These are phyloP conservation scores for Aspergillus sergii DNA, from an alignment of 2,329 filamentous ascomycete species.

Conservation along the genomic window DNA sequence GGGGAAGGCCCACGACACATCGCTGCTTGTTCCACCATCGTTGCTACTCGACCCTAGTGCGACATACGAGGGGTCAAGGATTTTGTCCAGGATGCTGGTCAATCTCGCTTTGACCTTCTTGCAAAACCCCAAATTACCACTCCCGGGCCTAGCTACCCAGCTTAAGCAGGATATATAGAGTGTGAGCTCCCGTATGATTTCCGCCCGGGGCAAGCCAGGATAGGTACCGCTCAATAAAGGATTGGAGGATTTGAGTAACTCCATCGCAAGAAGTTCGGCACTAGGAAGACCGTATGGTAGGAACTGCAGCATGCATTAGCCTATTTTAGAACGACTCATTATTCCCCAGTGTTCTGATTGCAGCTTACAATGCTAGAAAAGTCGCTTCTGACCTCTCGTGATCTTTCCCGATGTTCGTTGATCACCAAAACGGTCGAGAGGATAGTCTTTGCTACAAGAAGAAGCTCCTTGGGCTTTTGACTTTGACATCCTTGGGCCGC, in stretches of 20 bases:
- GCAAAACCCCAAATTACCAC: constrained; percentile 3
- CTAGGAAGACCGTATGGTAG: not conserved
- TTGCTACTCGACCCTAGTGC: not conserved
- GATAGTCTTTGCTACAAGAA: not conserved
- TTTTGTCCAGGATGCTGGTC: constrained; percentile 4
- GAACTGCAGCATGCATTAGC: not conserved
- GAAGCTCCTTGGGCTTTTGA: not conserved
- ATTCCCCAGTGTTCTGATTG: not conserved
- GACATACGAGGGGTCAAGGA: constrained; percentile 2
- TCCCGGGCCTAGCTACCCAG: not conserved
- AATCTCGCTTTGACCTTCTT: constrained; percentile 6
- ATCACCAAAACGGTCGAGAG: not conserved
- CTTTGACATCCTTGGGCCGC: not conserved
- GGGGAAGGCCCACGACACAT: not conserved
- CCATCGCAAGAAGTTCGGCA: not conserved
- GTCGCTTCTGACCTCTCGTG: not conserved
- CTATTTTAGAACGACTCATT: not conserved
- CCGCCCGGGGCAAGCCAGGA: not conserved
- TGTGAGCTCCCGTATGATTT: not conserved
- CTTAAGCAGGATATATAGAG: not conserved
- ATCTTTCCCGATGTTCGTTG: not conserved
- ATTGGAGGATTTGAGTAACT: not conserved
- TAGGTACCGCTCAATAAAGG: not conserved
- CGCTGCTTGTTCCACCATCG: not conserved
- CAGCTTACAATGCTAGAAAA: not conserved